phyloP scores from a whole-genome alignment of 2,329 filamentous ascomycete genomes.

The Clonostachys rosea region DNA sequence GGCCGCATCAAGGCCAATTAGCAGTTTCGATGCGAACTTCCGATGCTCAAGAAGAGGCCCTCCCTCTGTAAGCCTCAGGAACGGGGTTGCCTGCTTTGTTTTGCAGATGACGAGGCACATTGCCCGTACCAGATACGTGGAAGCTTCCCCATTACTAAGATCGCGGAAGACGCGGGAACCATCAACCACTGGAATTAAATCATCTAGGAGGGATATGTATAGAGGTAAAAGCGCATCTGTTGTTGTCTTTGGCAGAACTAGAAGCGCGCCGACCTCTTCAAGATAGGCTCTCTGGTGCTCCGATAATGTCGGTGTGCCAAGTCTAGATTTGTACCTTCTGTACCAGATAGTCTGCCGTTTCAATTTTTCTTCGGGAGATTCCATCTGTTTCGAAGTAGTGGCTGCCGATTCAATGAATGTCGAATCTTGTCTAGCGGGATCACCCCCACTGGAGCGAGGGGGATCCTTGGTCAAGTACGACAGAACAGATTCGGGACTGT shows the following conservation, averaged over 20 bases:
- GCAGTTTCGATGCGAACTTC: conserved; percentile 9
- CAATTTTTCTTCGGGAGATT: no score
- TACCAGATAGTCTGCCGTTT: conserved; percentile 5
- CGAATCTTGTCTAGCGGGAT: no score
- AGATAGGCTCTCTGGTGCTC: conserved; percentile 6
- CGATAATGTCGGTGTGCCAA: conserved; percentile 1
- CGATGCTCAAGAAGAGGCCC: conserved; percentile 7
- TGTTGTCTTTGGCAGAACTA: conserved; percentile 7
- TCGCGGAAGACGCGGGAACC: conserved; percentile 6
- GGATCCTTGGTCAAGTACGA: conserved; percentile 6
- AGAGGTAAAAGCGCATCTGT: conserved; percentile 7
- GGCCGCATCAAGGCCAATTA: conserved; percentile 13
- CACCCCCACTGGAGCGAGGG: background rate
- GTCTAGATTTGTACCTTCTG: conserved; percentile 4
- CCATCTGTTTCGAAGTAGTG: no score
- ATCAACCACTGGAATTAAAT: conserved; percentile 9
- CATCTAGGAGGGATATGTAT: conserved; percentile 7
- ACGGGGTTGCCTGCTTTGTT: conserved; percentile 11
- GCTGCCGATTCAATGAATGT: no score
- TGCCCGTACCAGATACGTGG: conserved; percentile 10
- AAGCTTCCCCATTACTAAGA: conserved; percentile 10
- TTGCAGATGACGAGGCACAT: conserved; percentile 16
- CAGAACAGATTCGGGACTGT: conserved; percentile 11
- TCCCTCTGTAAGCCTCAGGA: conserved; percentile 7
- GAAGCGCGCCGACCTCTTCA: conserved; percentile 7